These are phyloP conservation scores for Ottelia alismoides DNA, from an alignment of 106 monocot species.

Conservation along the genomic window DNA sequence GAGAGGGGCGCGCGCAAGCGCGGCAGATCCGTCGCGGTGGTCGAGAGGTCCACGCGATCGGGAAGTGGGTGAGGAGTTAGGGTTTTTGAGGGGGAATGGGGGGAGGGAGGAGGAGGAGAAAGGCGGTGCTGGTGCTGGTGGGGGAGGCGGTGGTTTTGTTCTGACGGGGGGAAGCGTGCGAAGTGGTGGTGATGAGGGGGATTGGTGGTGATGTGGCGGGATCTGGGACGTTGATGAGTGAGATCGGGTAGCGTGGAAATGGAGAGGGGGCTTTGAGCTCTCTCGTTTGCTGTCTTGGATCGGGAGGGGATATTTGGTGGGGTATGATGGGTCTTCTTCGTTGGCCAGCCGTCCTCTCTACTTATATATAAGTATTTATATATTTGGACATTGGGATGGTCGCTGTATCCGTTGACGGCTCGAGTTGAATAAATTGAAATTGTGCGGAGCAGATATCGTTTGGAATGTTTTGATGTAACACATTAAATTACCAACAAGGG, in stretches of 20 bases:
- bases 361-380: too few relatives aligned
- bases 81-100: slow-evolving; percentile 11
- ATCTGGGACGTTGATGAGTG: neutral
- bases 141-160: neutral
- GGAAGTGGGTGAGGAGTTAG: slow-evolving; percentile 1
- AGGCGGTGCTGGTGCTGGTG: neutral
- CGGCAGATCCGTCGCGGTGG: neutral
- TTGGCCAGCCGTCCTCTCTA: too few relatives aligned
- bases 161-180: neutral
- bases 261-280: neutral
- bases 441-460: too few relatives aligned
- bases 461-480: too few relatives aligned
- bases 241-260: neutral
- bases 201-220: neutral
- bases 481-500: too few relatives aligned
- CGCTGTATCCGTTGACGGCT: too few relatives aligned
- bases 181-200: neutral
- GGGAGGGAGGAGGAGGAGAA: neutral
- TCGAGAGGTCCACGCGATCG: neutral
- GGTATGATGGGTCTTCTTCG: too few relatives aligned
- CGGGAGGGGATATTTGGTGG: too few relatives aligned
- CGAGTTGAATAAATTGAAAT: too few relatives aligned
- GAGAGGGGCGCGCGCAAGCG: neutral
- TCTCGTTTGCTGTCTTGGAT: neutral
- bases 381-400: too few relatives aligned